Conservation (phyloP, 257 asterid species). For the Rhazya stricta region DNA sequence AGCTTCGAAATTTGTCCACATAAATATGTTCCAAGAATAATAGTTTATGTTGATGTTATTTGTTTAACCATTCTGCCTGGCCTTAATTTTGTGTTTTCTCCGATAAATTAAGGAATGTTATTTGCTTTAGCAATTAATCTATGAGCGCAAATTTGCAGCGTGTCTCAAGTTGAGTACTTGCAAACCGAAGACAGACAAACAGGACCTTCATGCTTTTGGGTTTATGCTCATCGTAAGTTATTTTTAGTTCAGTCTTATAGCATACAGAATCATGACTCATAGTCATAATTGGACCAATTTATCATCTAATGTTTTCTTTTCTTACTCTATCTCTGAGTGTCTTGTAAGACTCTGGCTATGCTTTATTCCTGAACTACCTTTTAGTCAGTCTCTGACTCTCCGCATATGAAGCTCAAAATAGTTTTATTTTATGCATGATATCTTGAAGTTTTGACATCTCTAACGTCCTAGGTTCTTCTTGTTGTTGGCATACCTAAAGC, state of each 20-base stretch:
- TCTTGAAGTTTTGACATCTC: not conserved
- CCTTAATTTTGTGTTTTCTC: not conserved
- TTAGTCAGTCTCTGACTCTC: not conserved
- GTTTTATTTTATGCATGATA: not conserved
- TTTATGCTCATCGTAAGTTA: conserved; percentile 75
- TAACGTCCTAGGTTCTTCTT: not conserved
- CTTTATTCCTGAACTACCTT: not conserved
- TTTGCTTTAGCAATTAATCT: conserved; percentile 12
- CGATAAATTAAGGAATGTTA: not conserved
- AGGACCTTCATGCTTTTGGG: conserved; percentile 75
- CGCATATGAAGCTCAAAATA: not conserved
- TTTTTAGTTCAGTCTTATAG: conserved; percentile 13
- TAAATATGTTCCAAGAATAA: not conserved
- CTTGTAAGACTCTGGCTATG: not conserved
- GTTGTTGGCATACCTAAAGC: not conserved
- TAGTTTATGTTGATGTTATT: not conserved
- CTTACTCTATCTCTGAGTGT: not conserved
- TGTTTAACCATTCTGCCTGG: not conserved
- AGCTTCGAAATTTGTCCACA: not conserved
- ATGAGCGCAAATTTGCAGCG: conserved; percentile 44
- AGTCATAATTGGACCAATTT: not conserved
- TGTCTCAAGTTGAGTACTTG: conserved; percentile 83
- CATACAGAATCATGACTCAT: not conserved
- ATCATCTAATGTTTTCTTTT: not conserved
- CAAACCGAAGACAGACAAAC: conserved; percentile 54